Evolutionary conservation across 106 monocot species (phyloP).

Genomic region (Dendrobium nobile): DNA sequence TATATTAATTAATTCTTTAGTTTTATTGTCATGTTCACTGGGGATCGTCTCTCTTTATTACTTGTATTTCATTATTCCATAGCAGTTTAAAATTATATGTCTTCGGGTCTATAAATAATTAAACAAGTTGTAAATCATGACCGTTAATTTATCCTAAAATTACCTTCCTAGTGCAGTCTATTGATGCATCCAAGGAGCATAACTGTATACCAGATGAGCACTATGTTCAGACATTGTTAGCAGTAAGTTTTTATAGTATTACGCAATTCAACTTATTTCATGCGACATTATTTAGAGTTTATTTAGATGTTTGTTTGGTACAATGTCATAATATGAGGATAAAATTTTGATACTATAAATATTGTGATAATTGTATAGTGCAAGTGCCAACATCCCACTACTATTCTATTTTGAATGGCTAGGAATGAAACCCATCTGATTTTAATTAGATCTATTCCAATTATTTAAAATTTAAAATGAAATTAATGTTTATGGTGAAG

Average conservation of each 20-base stretch:
- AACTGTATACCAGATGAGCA: constrained; percentile 99
- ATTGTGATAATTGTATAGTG: not conserved
- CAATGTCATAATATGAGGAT: not conserved
- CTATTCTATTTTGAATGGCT: not conserved
- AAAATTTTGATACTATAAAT: not conserved
- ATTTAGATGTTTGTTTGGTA: not conserved
- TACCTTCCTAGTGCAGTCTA: constrained; percentile 44
- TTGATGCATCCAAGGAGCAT: constrained; percentile 70
- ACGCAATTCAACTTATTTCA: not conserved
- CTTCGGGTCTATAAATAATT: not conserved
- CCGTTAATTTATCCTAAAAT: not conserved
- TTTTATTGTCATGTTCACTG: not conserved
- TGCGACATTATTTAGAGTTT: not conserved
- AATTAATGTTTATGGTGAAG: not conserved
- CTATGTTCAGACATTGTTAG: constrained; percentile 91
- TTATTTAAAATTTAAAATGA: not conserved
- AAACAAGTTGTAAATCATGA: not conserved
- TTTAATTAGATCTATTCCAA: not conserved
- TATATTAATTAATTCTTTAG: not conserved
- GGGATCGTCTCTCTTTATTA: not conserved
- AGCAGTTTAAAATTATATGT: not conserved
- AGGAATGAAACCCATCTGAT: not conserved
- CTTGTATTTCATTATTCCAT: not conserved
- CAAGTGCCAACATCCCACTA: not conserved
- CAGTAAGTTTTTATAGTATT: constrained; percentile 41